These are phyloP conservation scores for Microbotryomycetes sp. DNA, from an alignment of 1,284 basidiomycete genomes.

Conservation along the genomic window DNA sequence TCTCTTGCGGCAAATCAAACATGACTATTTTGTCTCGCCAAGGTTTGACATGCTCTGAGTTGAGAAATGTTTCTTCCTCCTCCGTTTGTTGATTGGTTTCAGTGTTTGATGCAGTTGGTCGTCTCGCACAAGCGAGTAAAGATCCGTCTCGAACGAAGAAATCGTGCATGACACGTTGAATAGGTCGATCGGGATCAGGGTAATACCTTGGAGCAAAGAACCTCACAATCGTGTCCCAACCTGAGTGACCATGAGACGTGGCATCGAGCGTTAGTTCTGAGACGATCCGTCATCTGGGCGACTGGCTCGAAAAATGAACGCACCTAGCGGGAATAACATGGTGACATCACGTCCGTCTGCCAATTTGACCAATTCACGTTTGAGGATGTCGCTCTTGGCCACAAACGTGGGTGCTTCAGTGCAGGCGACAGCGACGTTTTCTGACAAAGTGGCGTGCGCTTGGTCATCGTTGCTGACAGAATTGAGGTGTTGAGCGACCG, in stretches of 20 bases:
- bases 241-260: too few relatives aligned
- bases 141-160: slow-evolving; percentile 59
- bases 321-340: slow-evolving; percentile 58
- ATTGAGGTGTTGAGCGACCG: slow-evolving; percentile 35
- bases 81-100: slow-evolving; percentile 41
- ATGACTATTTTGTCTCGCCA: slow-evolving; percentile 48
- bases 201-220: slow-evolving; percentile 80
- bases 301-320: neutral
- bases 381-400: slow-evolving; percentile 60
- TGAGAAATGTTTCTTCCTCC: slow-evolving; percentile 41
- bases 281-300: neutral
- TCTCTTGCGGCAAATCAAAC: slow-evolving; percentile 47
- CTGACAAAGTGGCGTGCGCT: too few relatives aligned
- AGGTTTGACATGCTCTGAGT: slow-evolving; percentile 44
- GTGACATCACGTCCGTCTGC: slow-evolving; percentile 41
- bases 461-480: neutral
- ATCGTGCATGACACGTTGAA: slow-evolving; percentile 53
- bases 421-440: slow-evolving; percentile 69
- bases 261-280: too few relatives aligned
- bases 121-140: slow-evolving; percentile 63
- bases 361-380: slow-evolving; percentile 52
- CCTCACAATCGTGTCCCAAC: slow-evolving; percentile 81
- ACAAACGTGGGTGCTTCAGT: slow-evolving; percentile 85
- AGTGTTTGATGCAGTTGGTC: slow-evolving; percentile 45
- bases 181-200: slow-evolving; percentile 48